phyloP scores from a whole-genome alignment of 306 rosid species.

The Clitoria ternatea region DNA sequence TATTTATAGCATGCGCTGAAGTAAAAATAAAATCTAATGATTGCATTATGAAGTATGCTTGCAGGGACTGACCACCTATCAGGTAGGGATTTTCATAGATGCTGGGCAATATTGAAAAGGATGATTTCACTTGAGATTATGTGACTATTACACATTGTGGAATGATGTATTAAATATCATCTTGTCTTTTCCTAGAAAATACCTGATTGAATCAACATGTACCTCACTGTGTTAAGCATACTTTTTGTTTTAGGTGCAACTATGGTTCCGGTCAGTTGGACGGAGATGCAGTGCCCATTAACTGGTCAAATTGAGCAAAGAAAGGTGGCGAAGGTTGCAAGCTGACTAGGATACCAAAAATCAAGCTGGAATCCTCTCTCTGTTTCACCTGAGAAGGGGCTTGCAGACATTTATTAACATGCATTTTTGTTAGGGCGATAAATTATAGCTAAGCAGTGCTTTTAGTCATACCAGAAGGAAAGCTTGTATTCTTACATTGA shows the following conservation, averaged over 20 bases:
- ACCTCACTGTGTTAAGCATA: conserved; percentile 21
- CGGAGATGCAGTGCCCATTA: conserved; percentile 85
- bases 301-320: conserved; percentile 85
- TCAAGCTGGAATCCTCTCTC: neutral
- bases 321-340: conserved; percentile 82
- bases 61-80: conserved; percentile 2
- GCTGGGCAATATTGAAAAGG: neutral
- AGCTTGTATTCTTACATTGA: conserved; percentile 17
- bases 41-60: neutral
- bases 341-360: conserved; percentile 35
- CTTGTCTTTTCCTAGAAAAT: neutral
- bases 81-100: neutral
- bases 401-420: conserved; percentile 29
- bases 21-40: neutral
- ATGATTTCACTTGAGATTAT: neutral
- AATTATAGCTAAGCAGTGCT: neutral
- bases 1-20: neutral
- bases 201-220: neutral
- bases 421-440: conserved; percentile 19
- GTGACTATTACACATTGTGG: neutral
- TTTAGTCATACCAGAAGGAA: conserved; percentile 15
- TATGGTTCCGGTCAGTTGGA: conserved; percentile 89
- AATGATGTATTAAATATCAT: neutral
- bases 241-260: conserved; percentile 51
- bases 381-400: neutral